Base-by-base conservation (phyloP, 2,329 filamentous ascomycete genomes). In the Penicillium sumatraense region DNA sequence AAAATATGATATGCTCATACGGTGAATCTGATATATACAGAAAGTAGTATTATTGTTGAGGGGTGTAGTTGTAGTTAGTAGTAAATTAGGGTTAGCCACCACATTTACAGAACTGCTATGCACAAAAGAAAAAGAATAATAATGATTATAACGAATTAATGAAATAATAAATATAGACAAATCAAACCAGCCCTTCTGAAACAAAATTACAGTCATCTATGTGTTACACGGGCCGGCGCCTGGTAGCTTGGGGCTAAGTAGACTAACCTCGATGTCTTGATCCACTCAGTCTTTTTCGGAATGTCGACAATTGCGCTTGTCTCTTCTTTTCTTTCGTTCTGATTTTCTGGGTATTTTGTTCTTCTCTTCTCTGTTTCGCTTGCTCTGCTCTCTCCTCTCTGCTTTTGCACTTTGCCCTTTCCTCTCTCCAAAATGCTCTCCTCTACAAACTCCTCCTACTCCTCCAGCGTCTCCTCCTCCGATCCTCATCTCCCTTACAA, bases 401-500 rank as follows among this genome's bases (percentile, higher is more conserved):
- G 13, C 29, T 48, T 23, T 51, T 24, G 36, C 21, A 42, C 31
- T 29, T 41, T 42, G 18, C 41, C 41, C 35, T 31, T 42, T 24
- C 27, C 18, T 33, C 16, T 26, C 27, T 26, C 40, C 14, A 62
- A 29, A 24, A 70, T 70, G 67, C 63, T 67, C 50, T 65, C 67
- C 42, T 46, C 59, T 55, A 65, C 65, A 26, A 65, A 66, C 49
- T 68, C 64, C 42, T 67, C 65, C 42, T 63, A 68, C 51, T 67
- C 67, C 33, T 68, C 67, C 24, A 64, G 62, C 16, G 57, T 57
- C 49, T 67, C 66, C 29, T 72, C 69, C 13, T 63, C 61, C 51
- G 64, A 65, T 45, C 66, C 56, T 54, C 63, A 57, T 56, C 60
- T 64, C n/a, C 68, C 66, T 40, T 63, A 65, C 33, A 62, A 68